phyloP scores from a whole-genome alignment of 2,329 filamentous ascomycete species.

The Neofusicoccum sp. region DNA sequence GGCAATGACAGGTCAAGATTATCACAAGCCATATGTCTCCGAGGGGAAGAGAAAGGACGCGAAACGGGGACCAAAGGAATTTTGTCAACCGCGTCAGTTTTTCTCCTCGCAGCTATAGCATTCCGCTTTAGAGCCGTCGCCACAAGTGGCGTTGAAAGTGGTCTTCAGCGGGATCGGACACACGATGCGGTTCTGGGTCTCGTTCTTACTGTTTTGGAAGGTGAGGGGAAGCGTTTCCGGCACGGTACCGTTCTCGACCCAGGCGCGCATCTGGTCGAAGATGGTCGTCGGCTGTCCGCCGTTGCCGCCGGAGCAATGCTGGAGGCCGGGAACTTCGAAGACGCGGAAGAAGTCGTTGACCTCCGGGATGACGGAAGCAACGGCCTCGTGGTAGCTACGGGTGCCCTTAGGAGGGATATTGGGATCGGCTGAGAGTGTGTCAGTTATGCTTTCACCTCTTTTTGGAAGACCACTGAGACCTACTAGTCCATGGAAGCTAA shows the following conservation, averaged over 20 bases:
- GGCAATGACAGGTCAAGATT: too few relatives aligned
- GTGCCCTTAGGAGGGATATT: constrained; percentile 34
- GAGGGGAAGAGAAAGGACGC: too few relatives aligned
- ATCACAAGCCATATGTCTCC: too few relatives aligned
- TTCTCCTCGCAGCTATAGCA: neutral
- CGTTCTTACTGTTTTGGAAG: constrained; percentile 22
- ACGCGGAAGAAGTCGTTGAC: constrained; percentile 35
- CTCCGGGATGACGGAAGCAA: constrained; percentile 28
- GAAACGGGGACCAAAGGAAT: too few relatives aligned
- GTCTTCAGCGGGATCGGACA: constrained; percentile 27
- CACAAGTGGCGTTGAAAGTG: neutral
- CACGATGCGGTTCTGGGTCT: constrained; percentile 22
- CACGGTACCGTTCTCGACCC: constrained; percentile 33
- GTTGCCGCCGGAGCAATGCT: constrained; percentile 29
- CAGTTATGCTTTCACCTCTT: neutral
- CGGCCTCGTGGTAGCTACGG: constrained; percentile 28
- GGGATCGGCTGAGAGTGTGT: constrained; percentile 24
- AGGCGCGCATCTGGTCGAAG: constrained; percentile 30
- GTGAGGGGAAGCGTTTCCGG: constrained; percentile 27
- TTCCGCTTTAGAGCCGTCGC: neutral
- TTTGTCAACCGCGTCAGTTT: too few relatives aligned
- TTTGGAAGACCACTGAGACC: neutral
- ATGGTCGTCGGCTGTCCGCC: constrained; percentile 29
- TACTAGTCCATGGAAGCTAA: constrained; percentile 33
- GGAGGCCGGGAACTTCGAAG: constrained; percentile 35